phyloP scores from a whole-genome alignment of 768 basidiomycete genomes.

The Termitomyces sp. region DNA sequence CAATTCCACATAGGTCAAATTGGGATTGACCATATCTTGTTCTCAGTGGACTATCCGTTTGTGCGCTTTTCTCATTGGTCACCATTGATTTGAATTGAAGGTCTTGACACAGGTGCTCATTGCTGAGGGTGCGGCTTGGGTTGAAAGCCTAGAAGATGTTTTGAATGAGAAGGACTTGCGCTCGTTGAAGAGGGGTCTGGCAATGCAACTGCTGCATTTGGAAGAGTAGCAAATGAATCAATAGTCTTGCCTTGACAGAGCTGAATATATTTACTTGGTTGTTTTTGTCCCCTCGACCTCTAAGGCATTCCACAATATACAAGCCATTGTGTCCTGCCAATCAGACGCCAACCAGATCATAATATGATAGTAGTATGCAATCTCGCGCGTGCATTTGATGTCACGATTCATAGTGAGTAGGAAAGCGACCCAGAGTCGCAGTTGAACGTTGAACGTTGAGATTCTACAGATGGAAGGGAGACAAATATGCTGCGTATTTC shows the following conservation, averaged over 20 bases:
- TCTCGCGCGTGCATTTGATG: too few species aligned
- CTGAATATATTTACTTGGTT: neutral
- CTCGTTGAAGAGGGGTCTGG: conserved; percentile 22
- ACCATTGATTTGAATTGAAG: neutral
- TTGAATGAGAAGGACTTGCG: conserved; percentile 17
- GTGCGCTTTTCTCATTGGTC: conserved; percentile 13
- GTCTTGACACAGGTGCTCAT: conserved; percentile 13
- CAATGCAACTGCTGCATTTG: conserved; percentile 23
- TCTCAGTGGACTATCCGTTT: conserved; percentile 33
- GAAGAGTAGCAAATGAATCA: conserved; percentile 13
- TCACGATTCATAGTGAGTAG: neutral
- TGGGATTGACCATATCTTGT: conserved; percentile 34
- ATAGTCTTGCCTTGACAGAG: neutral
- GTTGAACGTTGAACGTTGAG: too few species aligned
- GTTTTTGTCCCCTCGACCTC: neutral
- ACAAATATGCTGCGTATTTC: neutral
- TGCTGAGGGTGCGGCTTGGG: conserved; percentile 18
- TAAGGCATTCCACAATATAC: too few species aligned
- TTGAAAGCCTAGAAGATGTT: conserved; percentile 16
- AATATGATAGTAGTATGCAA: neutral
- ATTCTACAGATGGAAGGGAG: neutral
- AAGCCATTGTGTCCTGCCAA: too few species aligned
- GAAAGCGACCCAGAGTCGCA: too few species aligned
- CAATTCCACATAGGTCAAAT: conserved; percentile 34
- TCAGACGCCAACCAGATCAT: neutral